Evolutionary conservation across 495 filamentous ascomycete species (phyloP).

Genomic region (Aspergillus ostianus): DNA sequence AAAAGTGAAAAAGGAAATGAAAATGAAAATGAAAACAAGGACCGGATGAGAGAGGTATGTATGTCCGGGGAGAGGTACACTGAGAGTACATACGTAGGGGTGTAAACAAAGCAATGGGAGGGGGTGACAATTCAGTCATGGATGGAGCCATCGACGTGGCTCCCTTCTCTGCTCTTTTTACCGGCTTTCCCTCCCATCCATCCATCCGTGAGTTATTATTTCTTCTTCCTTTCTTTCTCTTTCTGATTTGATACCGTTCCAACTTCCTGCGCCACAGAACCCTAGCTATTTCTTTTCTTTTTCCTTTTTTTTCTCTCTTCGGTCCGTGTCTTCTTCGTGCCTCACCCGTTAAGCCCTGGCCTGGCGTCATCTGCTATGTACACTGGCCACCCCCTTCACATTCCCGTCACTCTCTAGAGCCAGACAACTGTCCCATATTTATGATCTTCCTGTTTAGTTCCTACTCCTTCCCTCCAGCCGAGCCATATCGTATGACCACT

Average conservation of each 20-base stretch:
- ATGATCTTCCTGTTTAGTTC: conserved; percentile 2
- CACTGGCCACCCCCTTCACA: conserved; percentile 20
- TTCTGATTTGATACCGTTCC: conserved; percentile 7
- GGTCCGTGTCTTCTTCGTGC: conserved; percentile 4
- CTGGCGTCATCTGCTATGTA: conserved; percentile 26
- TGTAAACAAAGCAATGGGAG: background rate
- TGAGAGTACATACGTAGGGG: too few relatives aligned
- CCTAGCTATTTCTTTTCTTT: background rate
- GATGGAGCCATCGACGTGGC: background rate
- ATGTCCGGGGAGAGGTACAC: too few relatives aligned
- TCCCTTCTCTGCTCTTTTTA: background rate
- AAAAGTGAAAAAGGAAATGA: too few relatives aligned
- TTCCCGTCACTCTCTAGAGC: conserved; percentile 7
- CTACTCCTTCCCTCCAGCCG: conserved; percentile 6
- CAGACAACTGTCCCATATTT: conserved; percentile 5
- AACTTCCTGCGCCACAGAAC: conserved; percentile 14
- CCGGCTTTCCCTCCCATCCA: conserved; percentile 2
- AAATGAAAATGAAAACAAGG: too few relatives aligned
- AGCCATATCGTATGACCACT: conserved; percentile 15
- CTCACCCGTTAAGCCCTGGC: conserved; percentile 8
- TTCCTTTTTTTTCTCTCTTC: background rate
- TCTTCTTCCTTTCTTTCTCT: background rate
- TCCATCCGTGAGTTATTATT: background rate
- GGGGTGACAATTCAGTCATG: background rate
- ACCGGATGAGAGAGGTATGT: too few relatives aligned